Base-by-base conservation (phyloP, 257 asterid genomes). In the Primulina tabacum region DNA sequence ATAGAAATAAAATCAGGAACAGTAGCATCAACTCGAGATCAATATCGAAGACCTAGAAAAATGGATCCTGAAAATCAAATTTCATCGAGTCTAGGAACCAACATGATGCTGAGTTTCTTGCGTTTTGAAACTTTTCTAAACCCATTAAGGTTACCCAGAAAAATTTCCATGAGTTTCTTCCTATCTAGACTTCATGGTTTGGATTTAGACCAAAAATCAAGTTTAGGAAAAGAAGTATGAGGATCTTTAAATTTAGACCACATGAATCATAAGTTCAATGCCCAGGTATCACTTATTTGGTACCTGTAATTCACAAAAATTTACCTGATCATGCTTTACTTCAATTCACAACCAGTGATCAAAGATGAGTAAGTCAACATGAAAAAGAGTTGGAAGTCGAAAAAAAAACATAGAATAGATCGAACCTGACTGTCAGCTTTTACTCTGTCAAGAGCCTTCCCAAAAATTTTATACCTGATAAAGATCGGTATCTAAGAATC, bases 401-500 rank as follows among this genome's bases (percentile, higher is more conserved):
- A 34, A 29, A 34, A 33, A 18, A 21, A 61, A n/a, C 30, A 24
- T 28, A 52, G 33, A 72, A 53, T 55, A 16, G 67, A 59, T 71
- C 86, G 60, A 80, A 86, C 92, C 81, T 84, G 89, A 70, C 89
- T 40, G 71, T 87, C 89, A 64, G 79, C 73, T 74, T 87, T 84
- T 79, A 87, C 68, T 81, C 90, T 84, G 24, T 87, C 74, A 65
- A 87, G 83, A 60, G 90, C 90, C 81, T 84, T 87, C 62, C 83
- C 81, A 56, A 80, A 84, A 34, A 87, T 82, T 72, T 84, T 87
- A 78, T 87, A 84, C 82, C 88, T 82, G 64, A 50, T 34, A 60
- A 60, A 76, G 21, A 62, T 20, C 5, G 4, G 57, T 4, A 68
- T 50, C 0, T 26, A 32, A 34, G 33, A 24, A 12, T 12, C 32